Conservation (phyloP, 1,284 basidiomycete species). For the Chalciporus sp. region DNA sequence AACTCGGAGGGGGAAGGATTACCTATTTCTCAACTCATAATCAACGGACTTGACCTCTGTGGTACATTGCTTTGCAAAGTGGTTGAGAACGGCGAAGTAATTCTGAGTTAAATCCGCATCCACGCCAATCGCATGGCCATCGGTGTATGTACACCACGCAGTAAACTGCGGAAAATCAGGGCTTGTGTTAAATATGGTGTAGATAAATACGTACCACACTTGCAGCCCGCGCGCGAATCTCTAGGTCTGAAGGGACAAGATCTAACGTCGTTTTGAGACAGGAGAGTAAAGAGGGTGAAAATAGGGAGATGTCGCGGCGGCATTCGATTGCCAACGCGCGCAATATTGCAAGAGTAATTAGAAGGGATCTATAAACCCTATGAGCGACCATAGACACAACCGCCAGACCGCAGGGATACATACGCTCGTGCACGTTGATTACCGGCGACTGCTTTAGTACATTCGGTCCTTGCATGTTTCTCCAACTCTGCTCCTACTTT, state of each 20-base stretch:
- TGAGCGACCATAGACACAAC: background rate
- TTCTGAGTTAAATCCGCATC: conserved; percentile 71
- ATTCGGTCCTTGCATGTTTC: conserved; percentile 73
- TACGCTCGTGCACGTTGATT: conserved; percentile 83
- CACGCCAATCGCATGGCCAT: conserved; percentile 79
- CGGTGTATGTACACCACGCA: conserved; percentile 91
- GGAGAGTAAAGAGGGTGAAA: conserved; percentile 78
- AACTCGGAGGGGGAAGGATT: conserved; percentile 2
- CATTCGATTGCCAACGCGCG: conserved; percentile 89
- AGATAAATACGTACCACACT: conserved; percentile 62
- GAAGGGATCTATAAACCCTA: conserved; percentile 61
- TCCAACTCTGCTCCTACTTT: conserved; percentile 87
- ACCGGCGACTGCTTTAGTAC: conserved; percentile 65
- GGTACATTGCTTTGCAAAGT: conserved; percentile 68
- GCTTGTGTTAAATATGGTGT: background rate
- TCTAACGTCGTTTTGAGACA: conserved; percentile 72
- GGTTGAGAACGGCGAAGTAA: conserved; percentile 71
- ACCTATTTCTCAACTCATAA: conserved; percentile 72
- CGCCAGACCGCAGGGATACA: conserved; percentile 35
- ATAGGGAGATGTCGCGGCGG: conserved; percentile 81
- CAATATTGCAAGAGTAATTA: conserved; percentile 87
- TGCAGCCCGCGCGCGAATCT: conserved; percentile 83
- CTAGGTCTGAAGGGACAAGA: conserved; percentile 73
- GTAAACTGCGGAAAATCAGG: conserved; percentile 61
- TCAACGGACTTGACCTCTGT: conserved; percentile 50